Percentiles rank a stretch among this genome's conserved stretches.
Evolutionary conservation across 768 basidiomycete genomes (phyloP).

Genomic region (Kwoniella heveanensis): DNA sequence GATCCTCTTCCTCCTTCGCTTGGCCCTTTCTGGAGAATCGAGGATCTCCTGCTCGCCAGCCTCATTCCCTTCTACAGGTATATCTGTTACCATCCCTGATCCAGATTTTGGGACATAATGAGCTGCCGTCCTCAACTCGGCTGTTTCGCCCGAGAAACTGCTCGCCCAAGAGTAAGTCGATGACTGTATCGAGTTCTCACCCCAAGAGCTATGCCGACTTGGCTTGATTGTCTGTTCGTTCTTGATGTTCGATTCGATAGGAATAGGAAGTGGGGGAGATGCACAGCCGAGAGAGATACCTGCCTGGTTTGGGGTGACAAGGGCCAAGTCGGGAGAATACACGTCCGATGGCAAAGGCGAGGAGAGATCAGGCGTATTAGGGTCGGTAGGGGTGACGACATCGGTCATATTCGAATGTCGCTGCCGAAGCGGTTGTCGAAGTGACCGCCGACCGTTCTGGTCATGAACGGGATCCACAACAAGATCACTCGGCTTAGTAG

Average conservation of each 20-base stretch:
- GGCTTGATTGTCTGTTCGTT: neutral
- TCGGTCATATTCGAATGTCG: constrained; percentile 5
- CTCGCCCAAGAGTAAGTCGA: constrained; percentile 50
- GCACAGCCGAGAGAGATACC: constrained; percentile 14
- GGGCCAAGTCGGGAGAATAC: constrained; percentile 21
- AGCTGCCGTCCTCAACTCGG: constrained; percentile 38
- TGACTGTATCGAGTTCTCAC: constrained; percentile 16
- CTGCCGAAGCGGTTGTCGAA: neutral
- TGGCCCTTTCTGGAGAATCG: constrained; percentile 31
- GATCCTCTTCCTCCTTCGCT: constrained; percentile 35
- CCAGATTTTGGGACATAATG: constrained; percentile 33
- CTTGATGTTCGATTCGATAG: neutral
- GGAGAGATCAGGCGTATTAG: constrained; percentile 3
- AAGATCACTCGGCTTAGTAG: constrained; percentile 1
- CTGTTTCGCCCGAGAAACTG: constrained; percentile 46
- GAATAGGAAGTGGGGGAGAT: constrained; percentile 7
- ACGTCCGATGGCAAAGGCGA: constrained; percentile 18
- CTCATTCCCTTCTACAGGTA: neutral
- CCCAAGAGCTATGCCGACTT: neutral
- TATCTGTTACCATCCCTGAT: neutral
- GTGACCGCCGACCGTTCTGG: neutral
- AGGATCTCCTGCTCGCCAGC: constrained; percentile 11
- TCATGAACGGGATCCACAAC: constrained; percentile 1
- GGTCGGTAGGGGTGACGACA: constrained; percentile 4
- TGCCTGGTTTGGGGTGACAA: constrained; percentile 18